Evolutionary conservation across 768 basidiomycete genomes (phyloP), one percentile per base, ranked within the genome.

Genomic region (Tylopilus felleus): DNA sequence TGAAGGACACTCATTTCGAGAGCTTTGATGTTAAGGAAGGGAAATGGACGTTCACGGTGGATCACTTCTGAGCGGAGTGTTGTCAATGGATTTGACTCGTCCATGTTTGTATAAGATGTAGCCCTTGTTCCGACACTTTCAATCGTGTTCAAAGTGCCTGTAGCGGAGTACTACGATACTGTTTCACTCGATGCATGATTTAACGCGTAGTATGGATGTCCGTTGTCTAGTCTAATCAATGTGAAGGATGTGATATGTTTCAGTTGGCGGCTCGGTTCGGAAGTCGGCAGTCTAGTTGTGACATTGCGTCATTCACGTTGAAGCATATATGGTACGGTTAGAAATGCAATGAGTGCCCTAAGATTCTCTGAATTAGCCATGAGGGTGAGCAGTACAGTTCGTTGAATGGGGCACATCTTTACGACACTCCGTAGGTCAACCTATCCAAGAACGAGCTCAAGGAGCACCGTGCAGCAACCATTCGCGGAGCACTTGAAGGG

Each of bases 31-130:
- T 84, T 50, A 76, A 76, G 61, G 83, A 85, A 62, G 97, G 97
- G 48, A 86, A 81, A 71, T 98, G 96, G 96, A 88, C 84, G 47
- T 98, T 99, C 74, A 84, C 79, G 28, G 97, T 98, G 57, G 86
- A 93, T 66, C 93, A 96, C 74, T 99, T 98, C 77, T 92, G 72
- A 80, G 53, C 27, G 27, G n/a, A 40, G 17, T 39, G 22, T 16
- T 50, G n/a, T n/a, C n/a, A n/a, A n/a, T n/a, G 25, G 44, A 27
- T 33, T 48, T 53, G 21, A 21, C 22, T 39, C 12, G 13, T 40
- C 39, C 10, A 38, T n/a, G 27, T 45, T 45, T 33, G 31, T 38
- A 16, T 40, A 21, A 28, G 35, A 35, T 17, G 17, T 43, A 29
- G 17, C 45, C 39, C 17, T 36, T 40, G 17, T 48, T 36, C 31